phyloP scores from a whole-genome alignment of 345 rosid genomes.

The Populus euphratica region DNA sequence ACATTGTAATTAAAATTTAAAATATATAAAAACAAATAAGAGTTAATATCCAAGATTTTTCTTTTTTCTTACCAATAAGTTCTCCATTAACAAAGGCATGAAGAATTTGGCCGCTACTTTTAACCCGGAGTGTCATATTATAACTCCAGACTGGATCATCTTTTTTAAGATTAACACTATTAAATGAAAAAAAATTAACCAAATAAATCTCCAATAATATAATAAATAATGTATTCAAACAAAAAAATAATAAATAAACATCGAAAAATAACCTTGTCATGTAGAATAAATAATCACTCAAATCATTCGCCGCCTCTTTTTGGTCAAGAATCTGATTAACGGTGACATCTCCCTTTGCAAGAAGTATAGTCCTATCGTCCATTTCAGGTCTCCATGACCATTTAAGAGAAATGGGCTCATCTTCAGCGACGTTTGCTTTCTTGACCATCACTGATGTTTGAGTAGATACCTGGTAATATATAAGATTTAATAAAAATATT shows the following conservation, averaged over 20 bases:
- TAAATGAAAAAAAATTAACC: too few relatives aligned
- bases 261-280: conserved; percentile 13
- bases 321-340: conserved; percentile 18
- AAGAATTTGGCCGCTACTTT: conserved; percentile 13
- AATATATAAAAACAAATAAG: too few relatives aligned
- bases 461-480: conserved; percentile 34
- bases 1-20: neutral
- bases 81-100: conserved; percentile 20
- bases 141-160: conserved; percentile 8
- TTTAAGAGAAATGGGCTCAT: conserved; percentile 29
- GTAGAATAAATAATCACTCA: conserved; percentile 25
- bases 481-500: too few relatives aligned
- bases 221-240: neutral
- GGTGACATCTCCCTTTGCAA: conserved; percentile 4
- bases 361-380: conserved; percentile 10
- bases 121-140: conserved; percentile 9
- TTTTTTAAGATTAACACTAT: conserved; percentile 3
- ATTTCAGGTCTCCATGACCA: conserved; percentile 69
- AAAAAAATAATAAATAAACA: neutral
- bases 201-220: neutral
- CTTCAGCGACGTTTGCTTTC: conserved; percentile 27
- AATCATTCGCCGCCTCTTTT: conserved; percentile 12
- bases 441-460: conserved; percentile 51
- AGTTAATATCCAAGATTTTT: too few relatives aligned
- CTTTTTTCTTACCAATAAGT: neutral